phyloP scores from a whole-genome alignment of 345 rosid species.

The Salix exigua region DNA sequence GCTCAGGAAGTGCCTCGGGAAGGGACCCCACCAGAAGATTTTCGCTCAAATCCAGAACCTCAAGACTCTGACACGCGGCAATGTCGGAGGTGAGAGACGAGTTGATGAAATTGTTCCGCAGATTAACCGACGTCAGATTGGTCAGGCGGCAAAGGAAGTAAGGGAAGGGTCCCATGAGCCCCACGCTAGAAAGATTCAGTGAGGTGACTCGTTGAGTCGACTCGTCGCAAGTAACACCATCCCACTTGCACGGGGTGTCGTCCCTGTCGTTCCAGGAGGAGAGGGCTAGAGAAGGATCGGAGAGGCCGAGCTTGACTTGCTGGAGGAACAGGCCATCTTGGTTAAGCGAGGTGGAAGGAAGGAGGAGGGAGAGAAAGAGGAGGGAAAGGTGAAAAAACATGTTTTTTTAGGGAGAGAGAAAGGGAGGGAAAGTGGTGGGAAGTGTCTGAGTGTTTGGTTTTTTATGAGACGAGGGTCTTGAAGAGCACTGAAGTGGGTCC shows the following conservation, averaged over 20 bases:
- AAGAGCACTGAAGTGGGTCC: not conserved
- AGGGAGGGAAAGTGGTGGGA: not conserved
- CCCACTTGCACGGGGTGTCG: constrained; percentile 69
- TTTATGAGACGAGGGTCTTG: not conserved
- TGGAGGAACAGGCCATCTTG: constrained; percentile 75
- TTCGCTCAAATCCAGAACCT: constrained; percentile 32
- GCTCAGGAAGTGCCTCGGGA: constrained; percentile 49
- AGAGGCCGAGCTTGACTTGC: constrained; percentile 50
- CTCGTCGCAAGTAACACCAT: constrained; percentile 57
- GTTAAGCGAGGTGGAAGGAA: constrained; percentile 37
- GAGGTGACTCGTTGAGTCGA: constrained; percentile 40
- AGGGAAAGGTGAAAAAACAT: constrained; percentile 40
- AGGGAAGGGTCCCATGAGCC: constrained; percentile 75
- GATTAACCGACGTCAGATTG: constrained; percentile 40
- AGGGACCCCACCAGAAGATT: constrained; percentile 53
- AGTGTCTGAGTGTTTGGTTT: not conserved
- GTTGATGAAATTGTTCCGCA: constrained; percentile 53
- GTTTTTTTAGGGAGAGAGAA: not conserved
- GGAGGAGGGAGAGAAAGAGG: constrained; percentile 12
- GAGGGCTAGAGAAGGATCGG: constrained; percentile 52
- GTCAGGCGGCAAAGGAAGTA: constrained; percentile 68
- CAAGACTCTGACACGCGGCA: constrained; percentile 46
- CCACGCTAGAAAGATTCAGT: constrained; percentile 45
- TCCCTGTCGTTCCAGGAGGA: constrained; percentile 66
- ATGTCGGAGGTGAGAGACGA: constrained; percentile 52